Evolutionary conservation across 1,139 yeast genomes (phyloP), one percentile per base, ranked within the genome.

Genomic region (Candida mesenterica): DNA sequence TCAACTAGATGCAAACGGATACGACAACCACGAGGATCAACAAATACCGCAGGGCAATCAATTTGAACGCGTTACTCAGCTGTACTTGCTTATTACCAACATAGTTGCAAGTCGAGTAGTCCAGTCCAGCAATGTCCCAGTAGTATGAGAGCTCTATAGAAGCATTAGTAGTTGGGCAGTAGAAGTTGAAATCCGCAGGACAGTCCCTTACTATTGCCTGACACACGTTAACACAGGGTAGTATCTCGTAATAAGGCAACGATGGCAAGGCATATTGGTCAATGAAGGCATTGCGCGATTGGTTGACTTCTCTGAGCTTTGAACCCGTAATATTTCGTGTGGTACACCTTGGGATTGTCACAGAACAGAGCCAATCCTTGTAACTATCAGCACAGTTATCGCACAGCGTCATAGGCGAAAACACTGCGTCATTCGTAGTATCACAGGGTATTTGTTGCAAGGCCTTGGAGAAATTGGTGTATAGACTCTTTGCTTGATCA

Each of bases 341-440:
- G 0, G 84, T 65, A 51, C 98, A 92, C 24, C 97, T 65, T 0
- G 98, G 97, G n/a, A 92, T 85, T 0, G 89, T 70, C 4, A 87
- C 88, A 0, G 95, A 75, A 61, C 98, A 92, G 14, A 92, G 68
- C 98, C 98, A 92, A 50, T 82, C 73, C 50, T 79, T 81, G 57
- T 92, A 92, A 2, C 92, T 71, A 3, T 58, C 49, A 1, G 75
- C 73, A 56, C 98, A 92, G 50, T 86, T 82, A 9, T 65, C 71
- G 52, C 98, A 92, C 0, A 81, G 68, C 33, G 77, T 59, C 22
- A 89, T 53, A 12, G 95, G 88, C 1, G 96, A 86, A 59, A 75
- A 92, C 5, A 77, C 54, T 0, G 87, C 73, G 41, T 81, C 90
- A n/a, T 65, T 58, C 8, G 77, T 74, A 0, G 87, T 79, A 50